Conservation (phyloP, 371 early-diverging fungal genomes). For the Catenaria anguillulae region DNA sequence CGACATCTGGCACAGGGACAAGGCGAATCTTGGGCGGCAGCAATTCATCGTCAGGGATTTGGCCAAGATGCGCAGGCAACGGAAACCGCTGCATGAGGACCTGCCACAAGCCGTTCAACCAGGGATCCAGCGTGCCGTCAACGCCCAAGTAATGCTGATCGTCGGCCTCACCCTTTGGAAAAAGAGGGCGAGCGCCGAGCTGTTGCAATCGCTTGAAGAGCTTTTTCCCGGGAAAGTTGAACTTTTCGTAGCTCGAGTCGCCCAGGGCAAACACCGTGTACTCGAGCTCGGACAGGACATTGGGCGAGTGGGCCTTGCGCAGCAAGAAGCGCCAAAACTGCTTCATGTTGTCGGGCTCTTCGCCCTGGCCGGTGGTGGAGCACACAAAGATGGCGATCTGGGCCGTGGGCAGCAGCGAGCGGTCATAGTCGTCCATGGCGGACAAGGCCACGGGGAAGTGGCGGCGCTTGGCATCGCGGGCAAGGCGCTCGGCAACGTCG, state of each 20-base stretch:
- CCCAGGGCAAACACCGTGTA: slow-evolving; percentile 89
- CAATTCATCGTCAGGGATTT: slow-evolving; percentile 39
- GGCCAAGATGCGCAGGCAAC: slow-evolving; percentile 29
- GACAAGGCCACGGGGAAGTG: slow-evolving; percentile 43
- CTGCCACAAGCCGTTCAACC: slow-evolving; percentile 59
- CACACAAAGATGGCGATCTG: slow-evolving; percentile 69
- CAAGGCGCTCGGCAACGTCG: slow-evolving; percentile 62
- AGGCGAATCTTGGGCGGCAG: slow-evolving; percentile 23
- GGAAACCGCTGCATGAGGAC: slow-evolving; percentile 41
- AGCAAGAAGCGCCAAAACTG: slow-evolving; percentile 79
- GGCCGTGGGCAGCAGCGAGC: slow-evolving; percentile 43
- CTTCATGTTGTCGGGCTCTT: slow-evolving; percentile 83
- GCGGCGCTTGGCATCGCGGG: slow-evolving; percentile 57
- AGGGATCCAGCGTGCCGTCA: slow-evolving; percentile 75
- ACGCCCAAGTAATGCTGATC: slow-evolving; percentile 93
- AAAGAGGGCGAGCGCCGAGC: slow-evolving; percentile 66
- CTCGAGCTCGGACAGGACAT: slow-evolving; percentile 43
- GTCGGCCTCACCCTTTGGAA: slow-evolving; percentile 77
- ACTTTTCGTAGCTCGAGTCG: slow-evolving; percentile 85
- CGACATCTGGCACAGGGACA: not conserved
- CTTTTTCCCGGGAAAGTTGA: slow-evolving; percentile 91
- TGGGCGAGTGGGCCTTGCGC: slow-evolving; percentile 52
- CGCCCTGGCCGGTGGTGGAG: slow-evolving; percentile 91
- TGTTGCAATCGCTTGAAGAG: slow-evolving; percentile 71
- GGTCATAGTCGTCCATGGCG: slow-evolving; percentile 68